Conservation (phyloP, 345 rosid species). For the Moringa oleifera region DNA sequence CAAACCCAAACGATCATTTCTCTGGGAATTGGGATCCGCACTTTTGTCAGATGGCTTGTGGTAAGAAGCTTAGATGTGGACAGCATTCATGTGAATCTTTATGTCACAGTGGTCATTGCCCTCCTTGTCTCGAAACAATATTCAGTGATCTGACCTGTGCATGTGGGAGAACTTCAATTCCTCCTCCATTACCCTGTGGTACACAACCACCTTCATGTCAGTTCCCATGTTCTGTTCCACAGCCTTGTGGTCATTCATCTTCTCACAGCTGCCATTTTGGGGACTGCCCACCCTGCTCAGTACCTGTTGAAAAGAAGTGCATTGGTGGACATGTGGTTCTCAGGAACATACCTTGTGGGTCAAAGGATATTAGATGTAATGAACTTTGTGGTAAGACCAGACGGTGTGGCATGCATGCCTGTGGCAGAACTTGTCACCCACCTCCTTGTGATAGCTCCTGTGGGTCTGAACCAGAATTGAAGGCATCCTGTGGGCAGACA, state of each 20-base stretch:
- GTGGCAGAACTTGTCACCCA: conserved; percentile 77
- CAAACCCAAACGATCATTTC: conserved; percentile 33
- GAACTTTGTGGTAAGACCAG: conserved; percentile 89
- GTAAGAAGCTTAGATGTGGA: conserved; percentile 87
- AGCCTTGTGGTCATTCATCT: conserved; percentile 82
- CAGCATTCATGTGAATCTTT: conserved; percentile 83
- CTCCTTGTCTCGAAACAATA: conserved; percentile 88
- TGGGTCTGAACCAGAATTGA: conserved; percentile 34
- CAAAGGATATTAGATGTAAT: conserved; percentile 88
- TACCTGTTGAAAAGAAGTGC: conserved; percentile 86
- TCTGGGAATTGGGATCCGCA: conserved; percentile 81
- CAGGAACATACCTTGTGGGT: conserved; percentile 93
- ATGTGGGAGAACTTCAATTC: conserved; percentile 82
- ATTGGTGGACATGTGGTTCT: conserved; percentile 93
- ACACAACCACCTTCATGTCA: conserved; percentile 88
- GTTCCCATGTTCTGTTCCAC: conserved; percentile 70
- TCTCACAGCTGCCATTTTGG: conserved; percentile 97
- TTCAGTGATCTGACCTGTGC: conserved; percentile 90
- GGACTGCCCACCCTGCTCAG: conserved; percentile 94
- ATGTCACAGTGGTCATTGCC: conserved; percentile 96
- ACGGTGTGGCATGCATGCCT: conserved; percentile 93
- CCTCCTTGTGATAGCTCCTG: conserved; percentile 56
- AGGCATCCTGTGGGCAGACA: conserved; percentile 81
- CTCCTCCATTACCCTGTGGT: conserved; percentile 97
- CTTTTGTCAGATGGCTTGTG: conserved; percentile 81